phyloP scores from a whole-genome alignment of 805 yeast genomes.

The Schwanniomyces sp. region DNA sequence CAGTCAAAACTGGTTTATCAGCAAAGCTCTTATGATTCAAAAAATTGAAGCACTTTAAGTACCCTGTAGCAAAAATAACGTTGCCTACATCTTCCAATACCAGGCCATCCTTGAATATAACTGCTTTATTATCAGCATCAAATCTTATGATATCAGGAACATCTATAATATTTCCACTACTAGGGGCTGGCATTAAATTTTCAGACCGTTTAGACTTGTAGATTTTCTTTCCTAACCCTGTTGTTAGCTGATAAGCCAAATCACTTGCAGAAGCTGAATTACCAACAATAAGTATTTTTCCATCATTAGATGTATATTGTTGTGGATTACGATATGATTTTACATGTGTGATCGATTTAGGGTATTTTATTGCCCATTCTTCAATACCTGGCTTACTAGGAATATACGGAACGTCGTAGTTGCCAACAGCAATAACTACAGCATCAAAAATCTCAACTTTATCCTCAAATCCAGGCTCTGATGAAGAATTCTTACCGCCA shows the following conservation, averaged over 20 bases:
- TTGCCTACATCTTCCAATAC: conserved; percentile 22
- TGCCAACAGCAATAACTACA: conserved; percentile 31
- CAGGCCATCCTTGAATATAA: conserved; percentile 25
- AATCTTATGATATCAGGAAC: conserved; percentile 37
- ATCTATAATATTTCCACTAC: conserved; percentile 22
- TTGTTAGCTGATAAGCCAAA: conserved; percentile 60
- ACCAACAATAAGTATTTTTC: conserved; percentile 63
- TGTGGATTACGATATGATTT: conserved; percentile 22
- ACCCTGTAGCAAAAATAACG: conserved; percentile 40
- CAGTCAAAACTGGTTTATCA: conserved; percentile 20
- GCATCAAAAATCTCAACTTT: conserved; percentile 22
- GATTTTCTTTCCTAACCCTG: conserved; percentile 22
- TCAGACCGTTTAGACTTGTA: conserved; percentile 13
- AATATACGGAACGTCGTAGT: conserved; percentile 28
- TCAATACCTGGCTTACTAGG: conserved; percentile 26
- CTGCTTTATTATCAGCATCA: conserved; percentile 26
- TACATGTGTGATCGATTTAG: conserved; percentile 25
- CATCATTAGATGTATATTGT: conserved; percentile 24
- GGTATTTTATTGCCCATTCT: conserved; percentile 23
- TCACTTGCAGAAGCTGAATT: conserved; percentile 79
- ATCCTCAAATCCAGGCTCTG: conserved; percentile 5
- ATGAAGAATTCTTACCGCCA: conserved; percentile 13
- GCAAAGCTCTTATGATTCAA: conserved; percentile 11
- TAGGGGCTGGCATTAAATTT: conserved; percentile 3
- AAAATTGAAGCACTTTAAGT: conserved; percentile 36